These are phyloP conservation scores for Colletotrichum paranaense DNA, from an alignment of 2,329 filamentous ascomycete genomes.

Conservation along the genomic window DNA sequence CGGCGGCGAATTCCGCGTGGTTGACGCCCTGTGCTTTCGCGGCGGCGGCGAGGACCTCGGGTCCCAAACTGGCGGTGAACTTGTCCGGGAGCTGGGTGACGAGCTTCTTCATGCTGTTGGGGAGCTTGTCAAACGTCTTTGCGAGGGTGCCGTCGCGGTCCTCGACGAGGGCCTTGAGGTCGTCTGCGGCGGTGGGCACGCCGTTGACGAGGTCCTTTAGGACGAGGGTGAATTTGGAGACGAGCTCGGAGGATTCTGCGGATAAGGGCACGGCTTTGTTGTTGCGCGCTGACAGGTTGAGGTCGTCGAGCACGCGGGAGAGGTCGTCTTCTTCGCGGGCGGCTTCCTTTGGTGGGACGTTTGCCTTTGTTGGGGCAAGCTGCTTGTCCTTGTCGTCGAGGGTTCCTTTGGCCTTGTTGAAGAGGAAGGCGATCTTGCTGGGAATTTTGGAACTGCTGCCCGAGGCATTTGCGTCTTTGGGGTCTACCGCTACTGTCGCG, in stretches of 20 bases:
- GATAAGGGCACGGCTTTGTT: constrained; percentile 88
- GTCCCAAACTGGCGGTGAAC: constrained; percentile 79
- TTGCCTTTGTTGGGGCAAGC: constrained; percentile 43
- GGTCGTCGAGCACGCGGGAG: constrained; percentile 80
- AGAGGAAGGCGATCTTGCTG: constrained; percentile 47
- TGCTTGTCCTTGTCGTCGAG: constrained; percentile 52
- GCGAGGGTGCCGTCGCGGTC: constrained; percentile 71
- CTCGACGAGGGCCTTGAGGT: constrained; percentile 76
- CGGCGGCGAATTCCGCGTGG: constrained; percentile 60
- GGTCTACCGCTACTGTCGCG: constrained; percentile 43
- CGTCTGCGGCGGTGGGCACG: constrained; percentile 91
- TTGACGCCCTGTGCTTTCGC: constrained; percentile 78
- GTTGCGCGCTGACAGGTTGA: constrained; percentile 86
- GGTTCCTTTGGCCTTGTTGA: constrained; percentile 42
- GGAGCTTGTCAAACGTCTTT: constrained; percentile 74
- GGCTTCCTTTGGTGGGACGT: constrained; percentile 51
- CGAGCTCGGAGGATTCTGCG: constrained; percentile 84
- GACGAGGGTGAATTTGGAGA: constrained; percentile 86
- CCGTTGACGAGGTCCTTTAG: constrained; percentile 94
- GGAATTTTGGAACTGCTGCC: constrained; percentile 39
- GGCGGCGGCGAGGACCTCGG: constrained; percentile 84
- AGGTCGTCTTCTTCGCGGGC: constrained; percentile 76
- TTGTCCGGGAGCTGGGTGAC: constrained; percentile 87
- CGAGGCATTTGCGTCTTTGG: constrained; percentile 40
- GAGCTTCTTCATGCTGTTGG: constrained; percentile 84